Base-by-base conservation (phyloP, 768 basidiomycete genomes). In the Mycena haematopus region DNA sequence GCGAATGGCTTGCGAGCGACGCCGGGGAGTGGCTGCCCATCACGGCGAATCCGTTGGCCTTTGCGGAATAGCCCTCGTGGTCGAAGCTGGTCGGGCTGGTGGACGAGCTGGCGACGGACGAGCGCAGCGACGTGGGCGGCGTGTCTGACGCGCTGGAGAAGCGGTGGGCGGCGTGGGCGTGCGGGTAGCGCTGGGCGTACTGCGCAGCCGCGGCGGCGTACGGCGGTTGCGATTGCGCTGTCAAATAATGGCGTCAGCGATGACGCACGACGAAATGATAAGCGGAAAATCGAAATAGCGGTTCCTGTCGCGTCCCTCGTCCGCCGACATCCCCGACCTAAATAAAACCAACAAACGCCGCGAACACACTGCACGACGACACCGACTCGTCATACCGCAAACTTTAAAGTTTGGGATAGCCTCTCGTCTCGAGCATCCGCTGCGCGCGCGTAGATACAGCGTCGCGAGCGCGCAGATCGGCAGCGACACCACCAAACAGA, bases 1-100 rank as follows among this genome's bases (percentile, higher is more conserved):
- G 36, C 13, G 36, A 38, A 5, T 13, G 11, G 8, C 36, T 17
- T 5, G 36, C 36, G 9, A 38, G 9, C 13, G 36, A 13, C 6
- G 36, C 36, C 11, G 13, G 13, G 13, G 13, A 17, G 14, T 14
- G 36, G 36, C 14, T 13, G 14, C 13, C 14, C 40, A 15, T n/a
- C n/a, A 22, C 7, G 3, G n/a, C 11, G 11, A 45, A 45, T 9
- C 44, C 44, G 44, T 45, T 45, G 6, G 6, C 29, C 10, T 24
- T 24, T 0, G n/a, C 22, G 9, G 44, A 45, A 45, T 17, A 52
- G 13, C 27, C 11, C 70, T 74, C 58, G 36, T 79, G 78, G 63
- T 80, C 76, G 50, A 77, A 73, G 14, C 81, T 80, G 6, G 76
- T 69, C 24, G 82, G 81, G 49, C 84, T 81, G 47, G 63, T 64